Conservation (phyloP, 2,329 filamentous ascomycete genomes). For the Penicillium capsulatum region DNA sequence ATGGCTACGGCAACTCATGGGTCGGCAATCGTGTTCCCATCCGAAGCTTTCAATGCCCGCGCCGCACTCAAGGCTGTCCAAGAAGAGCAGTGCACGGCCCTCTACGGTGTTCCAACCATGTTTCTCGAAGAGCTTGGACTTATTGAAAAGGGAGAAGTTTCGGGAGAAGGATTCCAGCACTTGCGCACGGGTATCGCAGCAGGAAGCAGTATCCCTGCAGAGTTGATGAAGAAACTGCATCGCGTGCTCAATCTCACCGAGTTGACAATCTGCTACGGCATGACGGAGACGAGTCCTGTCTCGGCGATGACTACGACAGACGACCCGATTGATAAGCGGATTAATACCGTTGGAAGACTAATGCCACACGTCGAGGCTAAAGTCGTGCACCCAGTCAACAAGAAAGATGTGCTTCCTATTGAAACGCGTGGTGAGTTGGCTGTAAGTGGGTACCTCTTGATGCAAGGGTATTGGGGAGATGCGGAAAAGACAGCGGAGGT, state of each 20-base stretch:
- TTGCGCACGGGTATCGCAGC: conserved; percentile 89
- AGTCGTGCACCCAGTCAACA: conserved; percentile 67
- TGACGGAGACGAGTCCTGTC: conserved; percentile 79
- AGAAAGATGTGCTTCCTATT: conserved; percentile 55
- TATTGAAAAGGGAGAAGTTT: conserved; percentile 52
- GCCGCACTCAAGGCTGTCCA: conserved; percentile 64
- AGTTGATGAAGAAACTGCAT: conserved; percentile 65
- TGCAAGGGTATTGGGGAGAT: conserved; percentile 88
- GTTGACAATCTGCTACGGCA: conserved; percentile 91
- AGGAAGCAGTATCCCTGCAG: conserved; percentile 76
- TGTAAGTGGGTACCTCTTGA: conserved; percentile 77
- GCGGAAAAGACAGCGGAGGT: conserved; percentile 64
- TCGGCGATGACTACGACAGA: conserved; percentile 73
- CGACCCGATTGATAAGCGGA: conserved; percentile 69
- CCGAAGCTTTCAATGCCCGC: conserved; percentile 77
- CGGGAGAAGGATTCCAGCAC: conserved; percentile 55
- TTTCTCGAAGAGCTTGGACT: conserved; percentile 82
- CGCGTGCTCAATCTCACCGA: conserved; percentile 70
- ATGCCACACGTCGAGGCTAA: conserved; percentile 80
- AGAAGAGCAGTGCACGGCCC: conserved; percentile 60
- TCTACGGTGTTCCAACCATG: conserved; percentile 95
- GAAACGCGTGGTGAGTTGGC: conserved; percentile 74
- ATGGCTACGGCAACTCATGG: conserved; percentile 88
- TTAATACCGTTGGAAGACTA: conserved; percentile 70
- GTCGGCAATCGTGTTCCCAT: conserved; percentile 76